These are phyloP conservation scores for Paecilomyces dactylethromorphus DNA, from an alignment of 2,329 filamentous ascomycete species.

Conservation along the genomic window DNA sequence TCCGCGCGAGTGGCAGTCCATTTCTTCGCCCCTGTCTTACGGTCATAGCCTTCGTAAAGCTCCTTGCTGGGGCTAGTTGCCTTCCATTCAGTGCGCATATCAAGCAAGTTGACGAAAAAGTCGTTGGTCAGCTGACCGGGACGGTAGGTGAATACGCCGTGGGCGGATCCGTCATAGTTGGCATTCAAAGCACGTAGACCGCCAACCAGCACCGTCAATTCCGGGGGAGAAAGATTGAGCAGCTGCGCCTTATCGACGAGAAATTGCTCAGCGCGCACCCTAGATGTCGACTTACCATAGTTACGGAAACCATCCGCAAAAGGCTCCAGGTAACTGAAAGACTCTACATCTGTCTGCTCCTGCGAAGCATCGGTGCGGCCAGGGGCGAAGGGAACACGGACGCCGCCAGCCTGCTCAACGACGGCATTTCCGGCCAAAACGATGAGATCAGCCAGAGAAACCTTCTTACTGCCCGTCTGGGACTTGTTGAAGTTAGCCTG, in stretches of 20 bases:
- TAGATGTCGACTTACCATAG: constrained; percentile 58
- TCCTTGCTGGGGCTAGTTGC: constrained; percentile 46
- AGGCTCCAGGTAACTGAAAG: constrained; percentile 62
- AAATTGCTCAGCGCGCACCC: constrained; percentile 60
- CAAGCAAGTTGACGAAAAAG: constrained; percentile 75
- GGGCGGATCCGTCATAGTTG: constrained; percentile 63
- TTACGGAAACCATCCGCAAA: constrained; percentile 72
- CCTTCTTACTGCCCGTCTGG: constrained; percentile 54
- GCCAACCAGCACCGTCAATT: constrained; percentile 64
- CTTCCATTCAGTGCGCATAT: constrained; percentile 61
- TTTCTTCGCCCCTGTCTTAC: constrained; percentile 59
- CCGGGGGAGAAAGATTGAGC: constrained; percentile 63
- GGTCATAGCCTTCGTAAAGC: constrained; percentile 57
- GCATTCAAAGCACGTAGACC: constrained; percentile 63
- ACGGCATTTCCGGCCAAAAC: constrained; percentile 66
- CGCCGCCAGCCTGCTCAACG: constrained; percentile 63
- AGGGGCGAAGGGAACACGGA: constrained; percentile 63
- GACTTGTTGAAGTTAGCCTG: constrained; percentile 60
- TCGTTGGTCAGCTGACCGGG: constrained; percentile 69
- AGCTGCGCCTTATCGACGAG: constrained; percentile 67
- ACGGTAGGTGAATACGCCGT: constrained; percentile 62
- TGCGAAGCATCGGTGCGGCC: constrained; percentile 66
- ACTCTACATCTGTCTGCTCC: constrained; percentile 63
- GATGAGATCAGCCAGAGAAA: constrained; percentile 73
- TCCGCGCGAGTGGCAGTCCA: constrained; percentile 65